These are phyloP conservation scores for Monosporascus cannonballus DNA, from an alignment of 2,329 filamentous ascomycete genomes.

Conservation along the genomic window DNA sequence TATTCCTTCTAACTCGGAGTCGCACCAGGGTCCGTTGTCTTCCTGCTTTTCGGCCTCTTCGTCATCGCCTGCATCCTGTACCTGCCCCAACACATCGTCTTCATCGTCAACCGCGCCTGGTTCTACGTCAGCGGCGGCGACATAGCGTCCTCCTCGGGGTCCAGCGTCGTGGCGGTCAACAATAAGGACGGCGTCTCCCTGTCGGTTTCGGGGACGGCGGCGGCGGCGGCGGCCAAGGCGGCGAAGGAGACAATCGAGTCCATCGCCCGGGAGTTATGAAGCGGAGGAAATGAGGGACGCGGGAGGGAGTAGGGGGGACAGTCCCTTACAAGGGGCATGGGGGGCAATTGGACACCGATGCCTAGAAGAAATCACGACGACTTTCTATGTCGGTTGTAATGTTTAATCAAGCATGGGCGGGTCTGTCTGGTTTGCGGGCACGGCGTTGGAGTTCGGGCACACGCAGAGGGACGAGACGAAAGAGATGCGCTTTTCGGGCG, in stretches of 20 bases:
- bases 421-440: neutral
- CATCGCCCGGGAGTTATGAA: conserved; percentile 32
- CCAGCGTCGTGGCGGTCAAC: conserved; percentile 33
- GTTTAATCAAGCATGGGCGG: neutral
- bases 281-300: neutral
- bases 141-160: conserved; percentile 10
- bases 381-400: neutral
- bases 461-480: too few species aligned
- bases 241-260: conserved; percentile 20
- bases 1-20: neutral
- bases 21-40: conserved; percentile 73
- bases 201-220: conserved; percentile 27
- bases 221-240: conserved; percentile 20
- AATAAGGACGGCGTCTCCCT: conserved; percentile 34
- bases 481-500: conserved; percentile 3
- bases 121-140: conserved; percentile 91
- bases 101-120: conserved; percentile 78
- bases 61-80: conserved; percentile 85
- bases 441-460: neutral
- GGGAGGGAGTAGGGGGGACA: conserved; percentile 3
- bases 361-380: too few species aligned
- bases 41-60: conserved; percentile 82
- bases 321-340: neutral
- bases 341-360: conserved; percentile 8
- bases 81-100: conserved; percentile 82